A percentile compares a stretch with the other conserved stretches of the same genome.
Conservation (phyloP, 1,284 basidiomycete species). For the Microbotryomycetes sp. region DNA sequence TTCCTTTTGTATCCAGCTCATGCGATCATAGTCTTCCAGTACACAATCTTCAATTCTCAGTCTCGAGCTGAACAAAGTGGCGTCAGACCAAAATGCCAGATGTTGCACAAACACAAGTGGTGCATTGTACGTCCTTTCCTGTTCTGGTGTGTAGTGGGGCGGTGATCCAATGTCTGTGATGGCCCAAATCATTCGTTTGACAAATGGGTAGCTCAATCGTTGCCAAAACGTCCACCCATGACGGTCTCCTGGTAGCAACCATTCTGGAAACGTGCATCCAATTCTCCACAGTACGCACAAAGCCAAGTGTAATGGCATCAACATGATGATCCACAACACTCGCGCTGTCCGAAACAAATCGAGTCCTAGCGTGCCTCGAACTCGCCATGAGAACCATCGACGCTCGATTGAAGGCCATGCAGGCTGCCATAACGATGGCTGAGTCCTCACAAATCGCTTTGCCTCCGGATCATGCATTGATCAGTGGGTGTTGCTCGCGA, state of each 20-base stretch:
- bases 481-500: neutral
- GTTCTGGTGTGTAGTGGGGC: neutral
- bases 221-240: conserved; percentile 27
- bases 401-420: neutral
- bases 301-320: conserved; percentile 7
- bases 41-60: conserved; percentile 1
- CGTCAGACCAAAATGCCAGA: conserved; percentile 14
- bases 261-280: neutral
- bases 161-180: conserved; percentile 16
- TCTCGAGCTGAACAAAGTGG: neutral
- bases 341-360: conserved; percentile 12
- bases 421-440: neutral
- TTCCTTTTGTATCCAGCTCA: conserved; percentile 23
- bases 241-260: neutral
- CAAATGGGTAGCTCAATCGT: conserved; percentile 27
- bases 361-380: neutral
- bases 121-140: neutral
- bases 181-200: conserved; percentile 31
- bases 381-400: neutral
- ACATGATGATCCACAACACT: conserved; percentile 11
- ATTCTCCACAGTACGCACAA: conserved; percentile 1
- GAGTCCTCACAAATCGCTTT: neutral
- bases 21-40: neutral
- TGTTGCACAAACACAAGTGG: conserved; percentile 1
- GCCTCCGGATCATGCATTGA: too few relatives aligned